Evolutionary conservation across 768 basidiomycete species (phyloP).

Genomic region (Pleurotus sapidus): DNA sequence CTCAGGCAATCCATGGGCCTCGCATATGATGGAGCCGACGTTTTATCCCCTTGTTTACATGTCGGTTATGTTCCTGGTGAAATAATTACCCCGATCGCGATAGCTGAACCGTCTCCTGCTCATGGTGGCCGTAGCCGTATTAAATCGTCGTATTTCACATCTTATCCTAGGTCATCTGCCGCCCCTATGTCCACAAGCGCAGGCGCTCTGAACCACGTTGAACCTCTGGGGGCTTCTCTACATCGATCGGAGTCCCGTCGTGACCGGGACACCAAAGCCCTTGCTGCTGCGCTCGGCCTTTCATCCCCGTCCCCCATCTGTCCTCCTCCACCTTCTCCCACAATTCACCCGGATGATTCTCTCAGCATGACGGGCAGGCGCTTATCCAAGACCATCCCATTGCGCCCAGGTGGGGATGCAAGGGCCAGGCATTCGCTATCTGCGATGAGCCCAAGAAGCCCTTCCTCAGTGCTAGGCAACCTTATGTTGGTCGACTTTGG

Average conservation of each 20-base stretch:
- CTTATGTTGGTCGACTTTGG: constrained; percentile 63
- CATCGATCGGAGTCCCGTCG: constrained; percentile 2
- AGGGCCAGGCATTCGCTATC: constrained; percentile 12
- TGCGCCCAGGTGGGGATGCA: neutral
- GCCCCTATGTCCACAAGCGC: constrained; percentile 24
- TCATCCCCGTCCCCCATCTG: constrained; percentile 33
- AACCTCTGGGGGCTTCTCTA: constrained; percentile 18
- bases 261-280: constrained; percentile 28
- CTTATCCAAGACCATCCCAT: neutral
- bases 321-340: constrained; percentile 45
- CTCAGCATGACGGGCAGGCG: constrained; percentile 45
- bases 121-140: constrained; percentile 59
- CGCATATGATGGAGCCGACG: constrained; percentile 56
- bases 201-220: constrained; percentile 36
- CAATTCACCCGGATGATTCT: constrained; percentile 72
- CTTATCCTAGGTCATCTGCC: constrained; percentile 53
- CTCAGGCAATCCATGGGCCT: constrained; percentile 32
- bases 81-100: constrained; percentile 21
- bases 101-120: constrained; percentile 22
- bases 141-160: constrained; percentile 65
- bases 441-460: constrained; percentile 29
- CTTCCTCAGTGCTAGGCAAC: constrained; percentile 49
- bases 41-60: constrained; percentile 30
- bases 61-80: constrained; percentile 13
- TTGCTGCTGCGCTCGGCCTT: constrained; percentile 34